A percentile compares a stretch with the other conserved stretches of the same genome.
Conservation (phyloP, 257 asterid species). For the Cynanchum wilfordii region DNA sequence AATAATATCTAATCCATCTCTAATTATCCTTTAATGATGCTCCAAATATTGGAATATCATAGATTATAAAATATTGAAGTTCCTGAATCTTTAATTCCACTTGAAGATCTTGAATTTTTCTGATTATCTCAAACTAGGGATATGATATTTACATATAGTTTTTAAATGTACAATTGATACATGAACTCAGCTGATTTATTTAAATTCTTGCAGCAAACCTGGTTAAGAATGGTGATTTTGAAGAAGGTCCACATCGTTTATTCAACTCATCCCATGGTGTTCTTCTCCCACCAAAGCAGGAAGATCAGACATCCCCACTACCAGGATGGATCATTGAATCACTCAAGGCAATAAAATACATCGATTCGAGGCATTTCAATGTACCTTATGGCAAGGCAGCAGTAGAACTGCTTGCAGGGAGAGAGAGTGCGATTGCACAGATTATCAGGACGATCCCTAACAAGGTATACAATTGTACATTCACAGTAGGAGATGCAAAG, state of each 20-base stretch:
- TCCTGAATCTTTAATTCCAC: background rate
- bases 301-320: slow-evolving; percentile 70
- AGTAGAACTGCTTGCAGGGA: slow-evolving; percentile 72
- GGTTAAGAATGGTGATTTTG: slow-evolving; percentile 67
- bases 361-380: slow-evolving; percentile 58
- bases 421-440: slow-evolving; percentile 77
- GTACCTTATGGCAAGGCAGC: slow-evolving; percentile 69
- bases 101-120: no score
- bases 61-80: no score
- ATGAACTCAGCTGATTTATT: no score
- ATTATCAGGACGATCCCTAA: slow-evolving; percentile 53
- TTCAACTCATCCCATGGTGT: slow-evolving; percentile 66
- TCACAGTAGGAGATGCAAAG: slow-evolving; percentile 64
- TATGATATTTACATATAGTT: no score
- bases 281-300: slow-evolving; percentile 71
- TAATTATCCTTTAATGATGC: no score
- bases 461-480: slow-evolving; percentile 43
- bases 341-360: slow-evolving; percentile 63
- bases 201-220: slow-evolving; percentile 39
- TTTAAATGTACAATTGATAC: no score
- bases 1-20: no score
- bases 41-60: no score
- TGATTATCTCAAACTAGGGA: no score
- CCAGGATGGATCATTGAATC: slow-evolving; percentile 93
- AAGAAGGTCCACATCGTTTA: slow-evolving; percentile 74